Base-by-base conservation (phyloP, 139 green algal species). In the Chlamydomonas schloesseri region DNA sequence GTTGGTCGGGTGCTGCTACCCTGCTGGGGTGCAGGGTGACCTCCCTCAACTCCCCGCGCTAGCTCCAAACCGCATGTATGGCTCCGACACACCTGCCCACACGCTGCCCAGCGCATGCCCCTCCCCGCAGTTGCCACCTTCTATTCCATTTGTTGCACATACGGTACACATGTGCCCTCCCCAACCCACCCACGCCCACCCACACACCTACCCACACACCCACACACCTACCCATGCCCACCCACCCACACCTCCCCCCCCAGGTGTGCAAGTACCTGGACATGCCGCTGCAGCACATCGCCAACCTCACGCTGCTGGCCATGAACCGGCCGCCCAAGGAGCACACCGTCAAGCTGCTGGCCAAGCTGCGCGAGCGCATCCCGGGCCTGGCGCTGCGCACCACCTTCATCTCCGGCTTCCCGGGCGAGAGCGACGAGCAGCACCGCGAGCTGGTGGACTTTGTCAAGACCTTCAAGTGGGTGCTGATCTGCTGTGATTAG, bases 181-280 rank as follows among this genome's bases (percentile, higher is more conserved):
- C n/a, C n/a, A n/a, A n/a, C n/a, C n/a, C n/a, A n/a, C n/a, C n/a
- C n/a, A n/a, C n/a, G n/a, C n/a, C n/a, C n/a, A n/a, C n/a, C n/a
- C n/a, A n/a, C n/a, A n/a, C n/a, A n/a, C n/a, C n/a, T n/a, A n/a
- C n/a, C n/a, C n/a, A n/a, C n/a, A n/a, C n/a, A n/a, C n/a, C n/a
- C n/a, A n/a, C n/a, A n/a, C n/a, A n/a, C n/a, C n/a, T n/a, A 50
- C 42, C 42, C 71, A 2, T 36, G 64, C 15, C 42, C 50, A 26
- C 26, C n/a, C 24, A 10, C 50, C 31, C 20, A 23, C 72, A 31
- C 55, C 68, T 42, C 42, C 28, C 26, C 31, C 0, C 83, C 34
- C 94, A 97, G 93, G 95, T 98, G 57, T 97, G 93, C 92, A 99
- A 99, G 88, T 98, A 98, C 92, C 96, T 99, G 57, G 96, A 99